Evolutionary conservation across 1,284 basidiomycete species (phyloP).

Genomic region (Tetrapyrgos nigripes): DNA sequence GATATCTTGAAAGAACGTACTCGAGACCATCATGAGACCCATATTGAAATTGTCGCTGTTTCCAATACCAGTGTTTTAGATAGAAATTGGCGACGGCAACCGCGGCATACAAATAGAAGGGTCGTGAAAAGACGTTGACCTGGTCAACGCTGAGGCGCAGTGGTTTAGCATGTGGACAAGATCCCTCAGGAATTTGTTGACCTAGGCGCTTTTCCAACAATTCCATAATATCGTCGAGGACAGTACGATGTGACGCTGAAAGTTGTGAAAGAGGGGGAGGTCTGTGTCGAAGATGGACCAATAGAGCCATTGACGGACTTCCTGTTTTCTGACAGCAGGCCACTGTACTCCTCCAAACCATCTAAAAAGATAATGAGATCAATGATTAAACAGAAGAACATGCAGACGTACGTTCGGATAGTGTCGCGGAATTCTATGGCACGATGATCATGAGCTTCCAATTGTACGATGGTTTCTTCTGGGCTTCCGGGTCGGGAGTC

Average conservation of each 20-base stretch:
- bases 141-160: constrained; percentile 84
- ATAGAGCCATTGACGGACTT: constrained; percentile 81
- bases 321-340: constrained; percentile 70
- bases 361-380: constrained; percentile 15
- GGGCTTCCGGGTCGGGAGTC: constrained; percentile 64
- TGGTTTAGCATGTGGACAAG: constrained; percentile 59
- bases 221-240: constrained; percentile 64
- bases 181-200: constrained; percentile 65
- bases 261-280: constrained; percentile 58
- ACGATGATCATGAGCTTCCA: constrained; percentile 70
- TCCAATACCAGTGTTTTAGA: constrained; percentile 52
- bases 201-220: constrained; percentile 81
- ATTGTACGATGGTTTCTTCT: constrained; percentile 59
- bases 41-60: constrained; percentile 54
- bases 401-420: constrained; percentile 56
- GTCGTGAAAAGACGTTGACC: constrained; percentile 72
- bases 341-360: constrained; percentile 81
- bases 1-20: constrained; percentile 43
- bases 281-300: constrained; percentile 83
- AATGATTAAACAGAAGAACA: not conserved
- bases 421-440: constrained; percentile 79
- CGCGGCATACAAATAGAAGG: constrained; percentile 74
- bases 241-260: constrained; percentile 49
- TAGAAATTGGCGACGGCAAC: constrained; percentile 62
- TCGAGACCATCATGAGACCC: constrained; percentile 65